Evolutionary conservation across 805 yeast species (phyloP).

Genomic region (Myxozyma melibiosi): DNA sequence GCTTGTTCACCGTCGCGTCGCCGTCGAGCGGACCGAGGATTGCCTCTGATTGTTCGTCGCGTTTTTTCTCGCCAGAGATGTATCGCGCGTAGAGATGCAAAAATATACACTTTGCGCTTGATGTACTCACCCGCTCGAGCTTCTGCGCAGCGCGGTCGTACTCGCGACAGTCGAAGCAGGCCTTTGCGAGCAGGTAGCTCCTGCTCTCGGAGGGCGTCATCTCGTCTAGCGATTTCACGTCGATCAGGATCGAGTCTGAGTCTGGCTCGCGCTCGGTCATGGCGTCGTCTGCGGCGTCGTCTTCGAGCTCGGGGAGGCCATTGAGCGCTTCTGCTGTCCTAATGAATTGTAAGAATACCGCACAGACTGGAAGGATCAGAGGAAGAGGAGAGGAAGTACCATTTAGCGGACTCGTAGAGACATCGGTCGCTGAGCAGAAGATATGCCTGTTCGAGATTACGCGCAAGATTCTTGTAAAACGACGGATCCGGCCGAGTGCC

Average conservation of each 20-base stretch:
- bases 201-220: slow-evolving; percentile 42
- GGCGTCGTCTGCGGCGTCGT: slow-evolving; percentile 32
- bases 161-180: slow-evolving; percentile 81
- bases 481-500: slow-evolving; percentile 1
- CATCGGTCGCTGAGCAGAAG: slow-evolving; percentile 56
- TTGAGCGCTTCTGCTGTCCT: slow-evolving; percentile 70
- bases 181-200: slow-evolving; percentile 63
- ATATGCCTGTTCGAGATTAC: slow-evolving; percentile 47
- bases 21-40: slow-evolving; percentile 48
- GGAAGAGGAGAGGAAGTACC: slow-evolving; percentile 46
- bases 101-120: slow-evolving; percentile 58
- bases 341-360: background rate
- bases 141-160: slow-evolving; percentile 73
- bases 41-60: slow-evolving; percentile 72
- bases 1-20: slow-evolving; percentile 40
- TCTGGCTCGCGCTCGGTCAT: no score
- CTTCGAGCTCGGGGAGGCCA: slow-evolving; percentile 50
- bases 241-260: no score
- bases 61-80: slow-evolving; percentile 73
- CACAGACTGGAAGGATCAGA: background rate
- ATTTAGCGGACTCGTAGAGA: slow-evolving; percentile 71
- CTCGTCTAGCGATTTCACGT: background rate
- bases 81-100: slow-evolving; percentile 68
- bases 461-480: slow-evolving; percentile 1
- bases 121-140: slow-evolving; percentile 52